Percentiles rank a stretch among this genome's conserved stretches.
These are phyloP conservation scores for Fusarium decemcellulare DNA, from an alignment of 2,329 filamentous ascomycete species.

Conservation along the genomic window DNA sequence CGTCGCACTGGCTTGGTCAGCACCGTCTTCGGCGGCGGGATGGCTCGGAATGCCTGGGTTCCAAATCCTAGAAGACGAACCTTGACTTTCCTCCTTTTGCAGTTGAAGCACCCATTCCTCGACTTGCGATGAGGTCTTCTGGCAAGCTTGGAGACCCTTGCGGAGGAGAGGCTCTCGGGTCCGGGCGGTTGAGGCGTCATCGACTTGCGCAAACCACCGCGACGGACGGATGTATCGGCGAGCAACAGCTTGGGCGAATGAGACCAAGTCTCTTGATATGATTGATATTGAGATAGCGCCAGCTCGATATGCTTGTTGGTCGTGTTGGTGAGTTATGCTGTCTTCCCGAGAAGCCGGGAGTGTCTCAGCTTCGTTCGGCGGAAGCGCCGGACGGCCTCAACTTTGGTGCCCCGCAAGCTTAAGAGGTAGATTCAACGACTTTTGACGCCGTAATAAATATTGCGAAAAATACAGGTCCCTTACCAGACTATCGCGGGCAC, in stretches of 20 bases:
- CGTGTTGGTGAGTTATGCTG: slow-evolving; percentile 30
- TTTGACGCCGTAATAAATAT: slow-evolving; percentile 8
- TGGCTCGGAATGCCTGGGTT: slow-evolving; percentile 1
- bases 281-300: slow-evolving; percentile 16
- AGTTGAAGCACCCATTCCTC: slow-evolving; percentile 50
- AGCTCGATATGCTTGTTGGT: slow-evolving; percentile 24
- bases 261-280: slow-evolving; percentile 6
- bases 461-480: slow-evolving; percentile 14
- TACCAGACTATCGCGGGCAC: slow-evolving; percentile 11
- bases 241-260: not conserved
- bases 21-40: slow-evolving; percentile 1
- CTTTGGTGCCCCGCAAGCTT: slow-evolving; percentile 33
- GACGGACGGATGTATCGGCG: not conserved
- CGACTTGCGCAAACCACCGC: slow-evolving; percentile 25
- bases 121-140: slow-evolving; percentile 51
- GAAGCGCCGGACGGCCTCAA: slow-evolving; percentile 46
- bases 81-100: slow-evolving; percentile 51
- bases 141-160: slow-evolving; percentile 46
- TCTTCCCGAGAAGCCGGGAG: slow-evolving; percentile 39
- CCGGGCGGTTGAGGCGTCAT: slow-evolving; percentile 44
- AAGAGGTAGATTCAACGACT: slow-evolving; percentile 26
- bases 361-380: slow-evolving; percentile 37
- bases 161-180: slow-evolving; percentile 41
- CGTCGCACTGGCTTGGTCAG: slow-evolving; percentile 48
- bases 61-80: slow-evolving; percentile 26